These are phyloP conservation scores for Leccinum uliginosum DNA, from an alignment of 768 basidiomycete genomes.

Conservation along the genomic window DNA sequence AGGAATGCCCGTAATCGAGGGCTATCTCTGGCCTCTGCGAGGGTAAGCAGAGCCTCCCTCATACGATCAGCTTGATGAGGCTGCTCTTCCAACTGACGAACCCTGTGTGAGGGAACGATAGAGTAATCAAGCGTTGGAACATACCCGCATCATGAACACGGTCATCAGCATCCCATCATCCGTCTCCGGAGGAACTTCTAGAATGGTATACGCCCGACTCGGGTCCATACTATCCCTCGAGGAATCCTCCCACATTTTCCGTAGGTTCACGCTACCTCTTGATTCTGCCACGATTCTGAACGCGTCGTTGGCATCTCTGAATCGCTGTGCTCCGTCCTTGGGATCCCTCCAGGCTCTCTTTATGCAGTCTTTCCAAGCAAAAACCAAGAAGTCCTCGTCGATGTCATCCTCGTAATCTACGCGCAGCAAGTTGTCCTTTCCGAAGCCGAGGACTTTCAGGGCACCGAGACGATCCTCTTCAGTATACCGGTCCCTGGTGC, in stretches of 20 bases:
- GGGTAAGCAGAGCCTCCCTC: slow-evolving; percentile 66
- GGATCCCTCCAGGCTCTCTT: slow-evolving; percentile 51
- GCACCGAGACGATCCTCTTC: slow-evolving; percentile 49
- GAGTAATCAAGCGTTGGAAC: background rate
- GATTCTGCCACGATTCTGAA: slow-evolving; percentile 65
- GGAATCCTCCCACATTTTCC: slow-evolving; percentile 49
- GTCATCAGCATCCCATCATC: slow-evolving; percentile 77
- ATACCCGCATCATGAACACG: slow-evolving; percentile 66
- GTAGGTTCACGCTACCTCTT: slow-evolving; percentile 47
- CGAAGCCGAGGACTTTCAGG: slow-evolving; percentile 59
- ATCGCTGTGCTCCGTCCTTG: slow-evolving; percentile 40
- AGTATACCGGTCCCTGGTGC: slow-evolving; percentile 61
- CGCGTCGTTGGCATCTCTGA: slow-evolving; percentile 60
- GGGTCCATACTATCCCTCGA: slow-evolving; percentile 61
- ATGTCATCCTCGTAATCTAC: slow-evolving; percentile 72
- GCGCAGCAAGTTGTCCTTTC: slow-evolving; percentile 48
- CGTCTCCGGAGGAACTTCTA: slow-evolving; percentile 66
- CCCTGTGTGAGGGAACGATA: slow-evolving; percentile 7
- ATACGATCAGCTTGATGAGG: slow-evolving; percentile 64
- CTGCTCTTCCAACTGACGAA: slow-evolving; percentile 61
- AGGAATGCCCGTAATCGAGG: slow-evolving; percentile 63
- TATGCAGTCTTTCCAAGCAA: slow-evolving; percentile 62
- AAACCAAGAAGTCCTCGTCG: slow-evolving; percentile 62
- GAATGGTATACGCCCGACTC: slow-evolving; percentile 63
- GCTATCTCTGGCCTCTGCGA: slow-evolving; percentile 74